These are phyloP conservation scores for Corymbia citriodora DNA, from an alignment of 441 rosid species.

Conservation along the genomic window DNA sequence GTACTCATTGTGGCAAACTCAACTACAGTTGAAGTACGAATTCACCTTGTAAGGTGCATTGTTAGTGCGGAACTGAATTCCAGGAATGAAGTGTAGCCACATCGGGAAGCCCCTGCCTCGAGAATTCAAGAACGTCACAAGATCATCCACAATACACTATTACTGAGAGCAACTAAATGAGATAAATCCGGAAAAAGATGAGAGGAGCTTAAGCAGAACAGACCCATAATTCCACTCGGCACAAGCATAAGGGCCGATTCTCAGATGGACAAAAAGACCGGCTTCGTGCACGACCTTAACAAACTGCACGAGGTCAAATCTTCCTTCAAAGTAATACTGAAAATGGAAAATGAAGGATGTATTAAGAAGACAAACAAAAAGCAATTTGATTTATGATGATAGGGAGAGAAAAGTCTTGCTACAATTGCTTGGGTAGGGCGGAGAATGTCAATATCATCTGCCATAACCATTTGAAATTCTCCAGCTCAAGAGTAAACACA, in stretches of 20 bases:
- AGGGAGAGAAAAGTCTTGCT: not conserved
- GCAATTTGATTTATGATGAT: not conserved
- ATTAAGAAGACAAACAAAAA: not conserved
- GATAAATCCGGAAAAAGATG: not conserved
- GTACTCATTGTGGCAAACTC: not conserved
- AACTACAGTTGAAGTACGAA: not conserved
- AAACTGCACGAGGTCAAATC: slow-evolving; percentile 61
- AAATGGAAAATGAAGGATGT: not conserved
- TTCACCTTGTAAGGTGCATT: slow-evolving; percentile 46
- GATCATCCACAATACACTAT: not conserved
- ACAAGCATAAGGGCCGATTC: slow-evolving; percentile 73
- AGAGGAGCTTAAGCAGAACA: not conserved
- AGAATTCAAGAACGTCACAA: not conserved
- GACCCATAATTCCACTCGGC: slow-evolving; percentile 82
- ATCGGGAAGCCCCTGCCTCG: slow-evolving; percentile 58
- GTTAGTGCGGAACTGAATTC: slow-evolving; percentile 58
- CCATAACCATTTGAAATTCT: not conserved
- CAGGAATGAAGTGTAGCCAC: slow-evolving; percentile 74
- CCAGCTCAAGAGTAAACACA: not conserved
- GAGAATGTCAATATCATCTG: not conserved
- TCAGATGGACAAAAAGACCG: slow-evolving; percentile 58
- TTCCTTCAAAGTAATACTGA: slow-evolving; percentile 60
- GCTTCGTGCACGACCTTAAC: slow-evolving; percentile 56
- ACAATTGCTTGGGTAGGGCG: not conserved
- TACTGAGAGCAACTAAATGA: not conserved